A percentile compares a stretch with the other conserved stretches of the same genome.
These are phyloP conservation scores for Venturia aucupariae DNA, from an alignment of 2,329 filamentous ascomycete genomes.

Conservation along the genomic window DNA sequence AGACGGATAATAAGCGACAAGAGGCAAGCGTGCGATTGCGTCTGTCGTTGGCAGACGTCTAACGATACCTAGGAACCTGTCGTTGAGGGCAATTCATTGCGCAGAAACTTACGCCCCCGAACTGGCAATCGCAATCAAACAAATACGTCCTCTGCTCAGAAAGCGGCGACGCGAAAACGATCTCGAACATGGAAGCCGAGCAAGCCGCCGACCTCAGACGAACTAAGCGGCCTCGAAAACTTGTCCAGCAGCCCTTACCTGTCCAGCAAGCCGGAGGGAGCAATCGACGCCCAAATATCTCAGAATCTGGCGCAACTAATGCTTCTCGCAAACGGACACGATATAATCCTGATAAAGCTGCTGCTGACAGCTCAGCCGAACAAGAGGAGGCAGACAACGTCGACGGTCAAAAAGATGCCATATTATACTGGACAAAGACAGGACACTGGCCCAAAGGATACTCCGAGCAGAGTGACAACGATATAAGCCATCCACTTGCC, in stretches of 20 bases:
- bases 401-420: slow-evolving; percentile 14
- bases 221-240: slow-evolving; percentile 16
- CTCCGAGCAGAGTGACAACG: slow-evolving; percentile 19
- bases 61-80: slow-evolving; percentile 14
- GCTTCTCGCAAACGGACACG: slow-evolving; percentile 15
- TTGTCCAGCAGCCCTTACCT: slow-evolving; percentile 14
- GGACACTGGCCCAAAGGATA: slow-evolving; percentile 22
- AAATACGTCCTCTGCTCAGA: slow-evolving; percentile 14
- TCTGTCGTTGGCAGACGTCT: slow-evolving; percentile 14
- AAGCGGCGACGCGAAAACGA: slow-evolving; percentile 14
- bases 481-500: slow-evolving; percentile 26
- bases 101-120: slow-evolving; percentile 15
- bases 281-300: slow-evolving; percentile 15
- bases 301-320: slow-evolving; percentile 12
- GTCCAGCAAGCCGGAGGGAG: slow-evolving; percentile 14
- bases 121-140: slow-evolving; percentile 15
- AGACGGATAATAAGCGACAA: slow-evolving; percentile 15
- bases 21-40: slow-evolving; percentile 14
- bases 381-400: slow-evolving; percentile 14
- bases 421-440: slow-evolving; percentile 14
- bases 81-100: slow-evolving; percentile 13
- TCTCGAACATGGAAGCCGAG: slow-evolving; percentile 14
- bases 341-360: slow-evolving; percentile 14
- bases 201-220: slow-evolving; percentile 14
- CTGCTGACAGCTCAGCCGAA: slow-evolving; percentile 14